Evolutionary conservation across 331 rosid genomes (phyloP).

Genomic region (Saraca asoca): DNA sequence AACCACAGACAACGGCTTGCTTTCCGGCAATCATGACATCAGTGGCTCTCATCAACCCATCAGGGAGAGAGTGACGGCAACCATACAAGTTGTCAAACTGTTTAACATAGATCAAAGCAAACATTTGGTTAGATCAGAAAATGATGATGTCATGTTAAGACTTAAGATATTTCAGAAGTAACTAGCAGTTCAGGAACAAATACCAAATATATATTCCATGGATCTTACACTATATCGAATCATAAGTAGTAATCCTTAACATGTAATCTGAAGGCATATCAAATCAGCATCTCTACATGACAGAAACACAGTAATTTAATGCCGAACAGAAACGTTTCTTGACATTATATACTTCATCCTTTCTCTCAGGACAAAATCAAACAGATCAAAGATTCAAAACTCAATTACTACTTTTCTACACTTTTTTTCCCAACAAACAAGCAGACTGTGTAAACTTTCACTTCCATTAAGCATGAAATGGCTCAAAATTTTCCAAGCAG

Average conservation of each 20-base stretch:
- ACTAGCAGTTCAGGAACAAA: background rate
- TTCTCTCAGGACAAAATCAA: background rate
- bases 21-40: constrained; percentile 99
- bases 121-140: background rate
- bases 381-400: background rate
- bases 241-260: background rate
- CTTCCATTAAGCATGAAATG: background rate
- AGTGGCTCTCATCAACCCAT: constrained; percentile 96
- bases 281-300: background rate
- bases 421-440: background rate
- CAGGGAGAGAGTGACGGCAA: constrained; percentile 98
- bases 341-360: no score
- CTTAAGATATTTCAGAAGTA: no score
- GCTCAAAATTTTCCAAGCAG: background rate
- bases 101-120: background rate
- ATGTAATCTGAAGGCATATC: background rate
- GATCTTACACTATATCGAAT: no score
- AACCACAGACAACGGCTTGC: constrained; percentile 78
- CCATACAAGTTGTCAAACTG: constrained; percentile 98
- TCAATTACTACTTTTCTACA: background rate
- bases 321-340: background rate
- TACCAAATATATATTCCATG: background rate
- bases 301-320: background rate
- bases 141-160: background rate
- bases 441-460: background rate